Evolutionary conservation across 2,329 filamentous ascomycete species (phyloP), one percentile per base, ranked within the genome.

Genomic region (Trichoderma simmonsii): DNA sequence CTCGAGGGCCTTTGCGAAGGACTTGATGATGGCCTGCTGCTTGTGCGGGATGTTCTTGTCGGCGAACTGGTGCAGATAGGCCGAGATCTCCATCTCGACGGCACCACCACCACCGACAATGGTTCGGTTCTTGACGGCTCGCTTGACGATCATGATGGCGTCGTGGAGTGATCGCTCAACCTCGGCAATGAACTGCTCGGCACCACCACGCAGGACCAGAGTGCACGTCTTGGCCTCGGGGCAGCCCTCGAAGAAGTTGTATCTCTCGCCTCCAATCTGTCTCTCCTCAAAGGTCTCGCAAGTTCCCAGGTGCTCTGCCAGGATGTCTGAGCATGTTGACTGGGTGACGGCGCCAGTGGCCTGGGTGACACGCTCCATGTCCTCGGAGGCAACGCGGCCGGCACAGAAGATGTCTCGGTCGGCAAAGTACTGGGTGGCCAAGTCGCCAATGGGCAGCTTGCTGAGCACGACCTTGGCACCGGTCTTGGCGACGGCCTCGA

Each of bases 121-220:
- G 80, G 90, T 93, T 80, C 92, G 92, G 87, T 98, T 97, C 86
- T 93, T 94, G 83, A 98, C 94, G 32, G 96, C 94, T 74, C 97
- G 94, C 90, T 98, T 98, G 80, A 99, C 96, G 79, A 99, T 97
- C 96, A 99, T 99, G 84, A 99, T 98, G 77, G 96, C 96, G 79
- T 99, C 96, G 86, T 99, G 96, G 76, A 99, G 89, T 80, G 94
- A 97, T 75, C 96, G 93, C 86, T 99, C 96, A 2, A 98, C 96
- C 83, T 99, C 96, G 72, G 96, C 96, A 78, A 99, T 99, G 85
- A 99, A 99, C 82, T 99, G 96, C 86, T 99, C 96, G 43, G 96
- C 96, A 75, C 96, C 96, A 79, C 96, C 96, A 80, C 96, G 93
- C 74, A 99, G 91, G 54, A 99, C 91, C 24, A 99, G 87, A 11